phyloP scores from a whole-genome alignment of 2,329 filamentous ascomycete genomes.

The Waltergamsia citrina region DNA sequence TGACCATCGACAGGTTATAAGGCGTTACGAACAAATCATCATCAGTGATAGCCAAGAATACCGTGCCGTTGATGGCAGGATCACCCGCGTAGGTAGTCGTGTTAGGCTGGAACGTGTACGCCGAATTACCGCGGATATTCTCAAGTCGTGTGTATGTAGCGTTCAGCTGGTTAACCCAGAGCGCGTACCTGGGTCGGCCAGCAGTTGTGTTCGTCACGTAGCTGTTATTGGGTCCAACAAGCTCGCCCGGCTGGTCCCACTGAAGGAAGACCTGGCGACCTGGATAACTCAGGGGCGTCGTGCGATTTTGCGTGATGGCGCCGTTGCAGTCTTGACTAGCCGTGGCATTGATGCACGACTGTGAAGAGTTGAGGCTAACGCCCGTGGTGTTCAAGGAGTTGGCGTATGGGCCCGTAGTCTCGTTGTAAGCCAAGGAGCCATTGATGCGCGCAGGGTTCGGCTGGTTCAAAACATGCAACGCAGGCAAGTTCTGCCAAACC shows the following conservation, averaged over 20 bases:
- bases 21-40: constrained; percentile 58
- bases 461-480: constrained; percentile 63
- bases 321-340: constrained; percentile 50
- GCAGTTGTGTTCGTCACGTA: constrained; percentile 61
- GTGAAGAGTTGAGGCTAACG: constrained; percentile 23
- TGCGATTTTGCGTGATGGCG: constrained; percentile 59
- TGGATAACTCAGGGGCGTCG: constrained; percentile 62
- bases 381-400: constrained; percentile 43
- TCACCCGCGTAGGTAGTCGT: constrained; percentile 57
- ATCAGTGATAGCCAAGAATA: constrained; percentile 72
- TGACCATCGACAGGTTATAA: constrained; percentile 66
- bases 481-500: constrained; percentile 78
- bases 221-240: constrained; percentile 72
- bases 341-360: constrained; percentile 49
- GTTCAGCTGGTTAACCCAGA: constrained; percentile 71
- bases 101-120: constrained; percentile 66
- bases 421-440: constrained; percentile 50
- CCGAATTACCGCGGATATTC: constrained; percentile 37
- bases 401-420: constrained; percentile 51
- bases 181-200: constrained; percentile 53
- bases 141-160: constrained; percentile 58
- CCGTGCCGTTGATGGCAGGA: constrained; percentile 65
- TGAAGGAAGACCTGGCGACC: constrained; percentile 61
- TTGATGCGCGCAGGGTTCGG: constrained; percentile 63
- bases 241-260: constrained; percentile 62